Evolutionary conservation across 257 asterid genomes (phyloP).

Genomic region (Solanum commersonii): DNA sequence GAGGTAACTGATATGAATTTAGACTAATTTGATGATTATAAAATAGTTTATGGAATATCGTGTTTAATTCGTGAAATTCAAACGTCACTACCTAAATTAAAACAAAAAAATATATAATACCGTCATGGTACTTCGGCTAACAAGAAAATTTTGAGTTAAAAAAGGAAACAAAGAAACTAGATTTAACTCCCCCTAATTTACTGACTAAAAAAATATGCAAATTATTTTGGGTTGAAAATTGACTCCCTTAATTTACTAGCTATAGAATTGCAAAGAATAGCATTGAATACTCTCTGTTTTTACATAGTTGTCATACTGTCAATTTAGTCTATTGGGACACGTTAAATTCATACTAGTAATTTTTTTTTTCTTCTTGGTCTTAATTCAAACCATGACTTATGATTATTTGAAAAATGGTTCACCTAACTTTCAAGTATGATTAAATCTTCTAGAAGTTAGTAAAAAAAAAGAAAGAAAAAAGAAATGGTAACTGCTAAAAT

Average conservation of each 20-base stretch:
- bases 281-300: background rate
- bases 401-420: background rate
- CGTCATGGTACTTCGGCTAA: background rate
- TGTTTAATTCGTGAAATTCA: too few species aligned
- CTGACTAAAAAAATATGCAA: background rate
- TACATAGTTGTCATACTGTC: background rate
- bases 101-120: background rate
- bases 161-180: background rate
- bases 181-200: background rate
- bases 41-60: too few species aligned
- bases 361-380: background rate
- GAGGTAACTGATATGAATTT: too few species aligned
- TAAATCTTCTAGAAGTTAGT: background rate
- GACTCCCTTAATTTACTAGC: background rate
- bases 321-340: background rate
- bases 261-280: background rate
- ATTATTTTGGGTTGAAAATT: background rate
- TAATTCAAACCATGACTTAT: background rate
- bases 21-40: too few species aligned
- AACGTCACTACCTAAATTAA: fast-evolving
- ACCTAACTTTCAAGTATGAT: background rate
- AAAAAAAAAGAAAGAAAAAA: background rate
- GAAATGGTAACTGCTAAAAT: background rate
- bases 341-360: background rate
- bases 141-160: background rate